A percentile compares a stretch with the other conserved stretches of the same genome.
phyloP scores from a whole-genome alignment of 345 rosid genomes.

The Anacardium occidentale region DNA sequence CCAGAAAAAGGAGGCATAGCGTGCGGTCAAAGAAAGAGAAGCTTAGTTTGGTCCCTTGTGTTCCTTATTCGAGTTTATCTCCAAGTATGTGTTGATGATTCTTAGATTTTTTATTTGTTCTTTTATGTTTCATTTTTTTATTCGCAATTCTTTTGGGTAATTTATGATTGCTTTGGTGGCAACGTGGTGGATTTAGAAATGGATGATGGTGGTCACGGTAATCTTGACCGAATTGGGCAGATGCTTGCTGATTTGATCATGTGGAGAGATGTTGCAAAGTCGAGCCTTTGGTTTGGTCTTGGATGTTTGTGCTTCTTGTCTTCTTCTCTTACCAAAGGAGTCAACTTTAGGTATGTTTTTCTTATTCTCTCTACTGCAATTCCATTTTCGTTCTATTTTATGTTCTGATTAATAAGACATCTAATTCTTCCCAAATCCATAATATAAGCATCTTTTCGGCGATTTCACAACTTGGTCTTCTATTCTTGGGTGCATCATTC shows the following conservation, averaged over 20 bases:
- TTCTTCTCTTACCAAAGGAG: constrained; percentile 76
- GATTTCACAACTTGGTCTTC: constrained; percentile 74
- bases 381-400: constrained; percentile 4
- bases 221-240: constrained; percentile 55
- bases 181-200: constrained; percentile 29
- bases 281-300: constrained; percentile 88
- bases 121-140: constrained; percentile 7
- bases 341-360: constrained; percentile 61
- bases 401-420: not conserved
- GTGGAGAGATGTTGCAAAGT: constrained; percentile 87
- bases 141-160: not conserved
- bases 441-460: constrained; percentile 63
- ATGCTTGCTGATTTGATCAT: constrained; percentile 53
- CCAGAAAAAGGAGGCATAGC: constrained; percentile 51
- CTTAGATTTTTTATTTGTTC: not conserved
- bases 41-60: constrained; percentile 43
- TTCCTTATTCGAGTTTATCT: constrained; percentile 43
- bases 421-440: constrained; percentile 20
- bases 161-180: constrained; percentile 5
- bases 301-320: constrained; percentile 78
- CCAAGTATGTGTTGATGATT: constrained; percentile 40
- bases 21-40: constrained; percentile 72
- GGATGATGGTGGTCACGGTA: constrained; percentile 49
- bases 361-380: not conserved
- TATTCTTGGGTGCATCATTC: constrained; percentile 74